Evolutionary conservation across 352 stramenopile genomes (phyloP).

Genomic region (Phytopythium montanum): DNA sequence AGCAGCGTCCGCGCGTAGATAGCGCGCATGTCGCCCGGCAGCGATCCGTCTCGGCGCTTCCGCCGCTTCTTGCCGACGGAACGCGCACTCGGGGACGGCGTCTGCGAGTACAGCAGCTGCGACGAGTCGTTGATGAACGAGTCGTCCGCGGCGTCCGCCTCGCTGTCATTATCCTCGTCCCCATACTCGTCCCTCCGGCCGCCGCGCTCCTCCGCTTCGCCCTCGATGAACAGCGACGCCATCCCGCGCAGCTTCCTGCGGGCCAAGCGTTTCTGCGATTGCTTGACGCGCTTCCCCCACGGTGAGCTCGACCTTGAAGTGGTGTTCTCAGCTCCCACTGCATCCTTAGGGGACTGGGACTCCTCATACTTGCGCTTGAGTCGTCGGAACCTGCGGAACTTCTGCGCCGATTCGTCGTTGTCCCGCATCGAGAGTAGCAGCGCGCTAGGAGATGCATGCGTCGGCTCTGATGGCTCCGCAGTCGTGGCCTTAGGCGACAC

Average conservation of each 20-base stretch:
- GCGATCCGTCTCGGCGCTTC: constrained; percentile 8
- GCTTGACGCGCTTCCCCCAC: constrained; percentile 59
- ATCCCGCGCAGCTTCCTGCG: constrained; percentile 28
- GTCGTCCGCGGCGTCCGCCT: constrained; percentile 37
- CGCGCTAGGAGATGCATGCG: constrained; percentile 36
- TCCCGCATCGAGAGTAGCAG: constrained; percentile 41
- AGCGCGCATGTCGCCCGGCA: constrained; percentile 58
- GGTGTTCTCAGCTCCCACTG: constrained; percentile 9
- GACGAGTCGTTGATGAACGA: constrained; percentile 86
- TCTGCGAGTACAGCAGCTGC: constrained; percentile 74
- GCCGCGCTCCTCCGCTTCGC: constrained; percentile 55
- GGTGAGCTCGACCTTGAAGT: constrained; percentile 25
- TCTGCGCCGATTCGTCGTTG: constrained; percentile 39
- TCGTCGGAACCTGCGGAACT: constrained; percentile 59
- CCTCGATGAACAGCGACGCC: constrained; percentile 60
- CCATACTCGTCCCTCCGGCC: constrained; percentile 66
- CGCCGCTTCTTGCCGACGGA: constrained; percentile 18
- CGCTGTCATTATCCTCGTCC: constrained; percentile 31
- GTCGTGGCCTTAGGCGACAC: background rate
- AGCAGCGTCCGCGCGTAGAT: constrained; percentile 71
- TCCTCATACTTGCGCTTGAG: constrained; percentile 73
- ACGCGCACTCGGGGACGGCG: constrained; percentile 4
- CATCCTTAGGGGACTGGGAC: constrained; percentile 23
- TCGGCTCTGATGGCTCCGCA: background rate
- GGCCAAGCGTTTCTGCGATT: constrained; percentile 38